Percentiles rank a stretch among this genome's conserved stretches.
Evolutionary conservation across 805 yeast genomes (phyloP).

Genomic region (Starmerella khaoyaiensis): DNA sequence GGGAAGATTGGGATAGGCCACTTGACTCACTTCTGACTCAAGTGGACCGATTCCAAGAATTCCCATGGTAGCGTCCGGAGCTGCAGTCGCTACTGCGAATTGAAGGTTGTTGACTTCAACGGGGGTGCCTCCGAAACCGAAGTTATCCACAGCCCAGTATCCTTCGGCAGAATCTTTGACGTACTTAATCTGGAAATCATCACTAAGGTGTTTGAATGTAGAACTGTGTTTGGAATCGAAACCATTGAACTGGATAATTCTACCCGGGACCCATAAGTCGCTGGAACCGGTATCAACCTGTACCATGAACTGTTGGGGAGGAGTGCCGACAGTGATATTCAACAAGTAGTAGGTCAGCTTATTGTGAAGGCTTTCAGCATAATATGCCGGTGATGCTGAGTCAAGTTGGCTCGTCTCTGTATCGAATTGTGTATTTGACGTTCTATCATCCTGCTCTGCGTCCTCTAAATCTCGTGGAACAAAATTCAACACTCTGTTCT

Average conservation of each 20-base stretch:
- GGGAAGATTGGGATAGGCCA: constrained; percentile 49
- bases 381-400: neutral
- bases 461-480: neutral
- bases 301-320: constrained; percentile 40
- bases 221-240: constrained; percentile 15
- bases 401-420: too few species aligned
- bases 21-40: constrained; percentile 15
- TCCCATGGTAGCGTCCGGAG: constrained; percentile 50
- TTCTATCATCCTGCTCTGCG: neutral
- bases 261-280: constrained; percentile 24
- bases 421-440: too few species aligned
- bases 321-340: constrained; percentile 37
- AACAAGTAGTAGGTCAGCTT: constrained; percentile 26
- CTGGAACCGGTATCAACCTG: constrained; percentile 64
- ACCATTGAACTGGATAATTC: constrained; percentile 20
- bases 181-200: constrained; percentile 24
- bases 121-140: constrained; percentile 35
- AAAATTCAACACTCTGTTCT: neutral
- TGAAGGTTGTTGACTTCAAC: constrained; percentile 38
- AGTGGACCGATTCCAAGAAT: constrained; percentile 25
- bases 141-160: constrained; percentile 49
- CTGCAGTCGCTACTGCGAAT: constrained; percentile 61
- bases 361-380: constrained; percentile 18
- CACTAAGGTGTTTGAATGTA: constrained; percentile 13
- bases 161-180: constrained; percentile 43